A percentile compares a stretch with the other conserved stretches of the same genome.
Evolutionary conservation across 2,329 filamentous ascomycete species (phyloP).

Genomic region (Colletotrichum sp.): DNA sequence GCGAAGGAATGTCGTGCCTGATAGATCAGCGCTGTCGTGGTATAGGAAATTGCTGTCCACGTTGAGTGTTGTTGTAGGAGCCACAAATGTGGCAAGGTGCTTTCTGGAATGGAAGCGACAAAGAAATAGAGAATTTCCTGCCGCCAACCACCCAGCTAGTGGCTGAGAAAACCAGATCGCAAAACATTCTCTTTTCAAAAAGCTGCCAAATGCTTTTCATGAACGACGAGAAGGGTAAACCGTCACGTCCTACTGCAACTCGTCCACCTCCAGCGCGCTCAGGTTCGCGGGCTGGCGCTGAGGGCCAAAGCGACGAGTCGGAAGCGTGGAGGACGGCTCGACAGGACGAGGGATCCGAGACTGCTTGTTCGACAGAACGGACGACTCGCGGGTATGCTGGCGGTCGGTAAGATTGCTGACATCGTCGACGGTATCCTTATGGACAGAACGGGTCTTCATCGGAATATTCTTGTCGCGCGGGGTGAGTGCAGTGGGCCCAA

Average conservation of each 20-base stretch:
- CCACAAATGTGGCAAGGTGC: not conserved
- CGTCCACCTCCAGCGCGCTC: slow-evolving; percentile 35
- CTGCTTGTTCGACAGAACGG: not conserved
- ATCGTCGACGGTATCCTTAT: slow-evolving; percentile 1
- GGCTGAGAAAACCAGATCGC: not conserved
- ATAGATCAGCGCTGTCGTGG: not conserved
- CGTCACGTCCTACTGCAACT: slow-evolving; percentile 33
- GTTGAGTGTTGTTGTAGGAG: not conserved
- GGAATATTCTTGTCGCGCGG: slow-evolving; percentile 33
- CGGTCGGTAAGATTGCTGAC: not conserved
- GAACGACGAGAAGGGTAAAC: not conserved
- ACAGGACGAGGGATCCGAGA: slow-evolving; percentile 26
- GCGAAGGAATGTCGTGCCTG: not conserved
- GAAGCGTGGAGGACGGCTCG: slow-evolving; percentile 22
- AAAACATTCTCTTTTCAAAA: not conserved
- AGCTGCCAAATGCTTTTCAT: not conserved
- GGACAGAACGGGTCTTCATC: slow-evolving; percentile 11
- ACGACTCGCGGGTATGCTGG: not conserved
- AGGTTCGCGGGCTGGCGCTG: slow-evolving; percentile 28
- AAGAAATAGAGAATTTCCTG: not conserved
- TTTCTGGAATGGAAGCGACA: not conserved
- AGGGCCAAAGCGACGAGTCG: slow-evolving; percentile 29
- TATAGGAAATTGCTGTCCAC: not conserved
- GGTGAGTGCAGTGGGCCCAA: slow-evolving; percentile 18
- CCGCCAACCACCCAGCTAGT: not conserved